phyloP scores from a whole-genome alignment of 192 early-diverging fungal species.

The Oehlia diaphana region DNA sequence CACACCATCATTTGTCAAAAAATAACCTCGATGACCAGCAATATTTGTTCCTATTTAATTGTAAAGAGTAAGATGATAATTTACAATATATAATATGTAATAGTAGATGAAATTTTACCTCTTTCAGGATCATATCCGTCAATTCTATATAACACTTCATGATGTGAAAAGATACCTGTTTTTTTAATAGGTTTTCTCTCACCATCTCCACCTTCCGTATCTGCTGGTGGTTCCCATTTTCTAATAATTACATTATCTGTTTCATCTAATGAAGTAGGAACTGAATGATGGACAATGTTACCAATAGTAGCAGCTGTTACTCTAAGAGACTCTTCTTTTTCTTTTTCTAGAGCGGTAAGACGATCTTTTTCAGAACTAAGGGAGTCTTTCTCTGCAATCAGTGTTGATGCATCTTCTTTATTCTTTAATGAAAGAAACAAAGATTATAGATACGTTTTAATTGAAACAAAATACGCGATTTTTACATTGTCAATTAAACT shows the following conservation, averaged over 20 bases:
- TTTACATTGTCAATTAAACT: constrained; percentile 21
- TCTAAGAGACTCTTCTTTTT: constrained; percentile 65
- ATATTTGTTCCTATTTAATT: constrained; percentile 62
- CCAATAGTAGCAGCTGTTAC: constrained; percentile 73
- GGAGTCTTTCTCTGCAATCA: constrained; percentile 74
- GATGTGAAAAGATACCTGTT: constrained; percentile 75
- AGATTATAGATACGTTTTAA: neutral
- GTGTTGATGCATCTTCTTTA: constrained; percentile 78
- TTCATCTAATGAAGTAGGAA: constrained; percentile 85
- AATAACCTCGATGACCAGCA: constrained; percentile 99
- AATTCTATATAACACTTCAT: constrained; percentile 91
- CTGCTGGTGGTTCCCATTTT: constrained; percentile 16
- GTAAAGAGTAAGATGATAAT: neutral
- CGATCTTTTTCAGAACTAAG: constrained; percentile 71
- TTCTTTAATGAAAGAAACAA: constrained; percentile 33
- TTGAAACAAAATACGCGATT: neutral
- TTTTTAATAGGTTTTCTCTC: constrained; percentile 50
- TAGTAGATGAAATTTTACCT: constrained; percentile 45
- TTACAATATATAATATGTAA: too few species aligned
- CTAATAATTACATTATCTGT: constrained; percentile 35
- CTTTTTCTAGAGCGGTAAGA: constrained; percentile 73
- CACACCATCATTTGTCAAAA: constrained; percentile 91
- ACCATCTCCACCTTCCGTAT: neutral
- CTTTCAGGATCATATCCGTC: constrained; percentile 87
- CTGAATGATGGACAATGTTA: constrained; percentile 93